Base-by-base conservation (phyloP, 192 early-diverging fungal species). In the Lunasporangiospora selenospora region DNA sequence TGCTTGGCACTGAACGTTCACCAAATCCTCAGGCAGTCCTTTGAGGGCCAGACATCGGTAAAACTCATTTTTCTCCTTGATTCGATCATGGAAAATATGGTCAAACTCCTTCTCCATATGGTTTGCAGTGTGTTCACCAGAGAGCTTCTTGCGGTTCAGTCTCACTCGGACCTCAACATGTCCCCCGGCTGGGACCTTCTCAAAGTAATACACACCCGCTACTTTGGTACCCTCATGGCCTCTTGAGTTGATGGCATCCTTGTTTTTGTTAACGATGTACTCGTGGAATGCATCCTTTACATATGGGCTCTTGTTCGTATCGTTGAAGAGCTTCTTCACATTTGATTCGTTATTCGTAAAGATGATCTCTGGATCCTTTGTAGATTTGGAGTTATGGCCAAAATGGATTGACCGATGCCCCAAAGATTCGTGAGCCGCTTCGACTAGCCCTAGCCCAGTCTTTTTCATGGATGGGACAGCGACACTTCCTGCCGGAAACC, bases 281-380 rank as follows among this genome's bases (percentile, higher is more conserved):
- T 80, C 70, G 36, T 84, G 75, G 49, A 84, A 70, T 3, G 61
- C 83, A 43, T 84, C 83, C 62, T 83, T 71, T 50, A 64, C 59
- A 61, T 58, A 75, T 0, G 21, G 6, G 26, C 54, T 58, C 19
- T 64, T 60, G 82, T 84, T 84, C 21, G 45, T 29, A 26, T 58
- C 53, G 1, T 75, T 53, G 56, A 78, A 84, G 3, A 84, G 19
- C 19, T 58, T 65, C 21, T 76, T 12, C 3, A 56, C 21, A 39
- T 84, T 84, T 0, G 83, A 76, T 15, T 84, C 83, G 34, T 84
- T 84, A 34, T 83, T 80, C 23, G 79, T 79, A 47, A 84, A 84
- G 6, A 84, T 40, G 8, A 78, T 43, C 7, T 64, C 69, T 0
- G 77, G 79, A 0, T 18, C 39, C 6, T 16, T 15, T 5, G 18